These are phyloP conservation scores for Clavispora santaluciae DNA, from an alignment of 805 yeast genomes.

Conservation along the genomic window DNA sequence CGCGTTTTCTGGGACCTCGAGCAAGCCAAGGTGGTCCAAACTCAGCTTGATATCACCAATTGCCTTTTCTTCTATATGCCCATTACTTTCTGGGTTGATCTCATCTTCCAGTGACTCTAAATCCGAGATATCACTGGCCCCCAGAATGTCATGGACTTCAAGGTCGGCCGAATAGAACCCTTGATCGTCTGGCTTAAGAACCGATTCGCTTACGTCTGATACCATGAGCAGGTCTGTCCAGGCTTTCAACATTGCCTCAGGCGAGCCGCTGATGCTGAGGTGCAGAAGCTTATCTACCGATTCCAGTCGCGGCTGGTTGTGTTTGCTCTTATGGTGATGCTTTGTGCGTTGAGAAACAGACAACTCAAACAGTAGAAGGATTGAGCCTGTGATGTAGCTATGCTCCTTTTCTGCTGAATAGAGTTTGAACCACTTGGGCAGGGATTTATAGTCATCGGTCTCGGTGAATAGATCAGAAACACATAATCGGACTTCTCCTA, in stretches of 20 bases:
- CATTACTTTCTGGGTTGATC: too few relatives aligned
- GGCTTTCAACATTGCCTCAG: constrained; percentile 9
- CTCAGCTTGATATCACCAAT: neutral
- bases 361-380: constrained; percentile 40
- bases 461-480: constrained; percentile 24
- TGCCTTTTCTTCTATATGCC: neutral
- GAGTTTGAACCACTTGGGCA: constrained; percentile 42
- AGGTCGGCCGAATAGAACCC: constrained; percentile 33
- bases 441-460: constrained; percentile 16
- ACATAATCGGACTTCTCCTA: constrained; percentile 36
- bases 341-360: constrained; percentile 20
- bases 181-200: constrained; percentile 29
- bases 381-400: constrained; percentile 45
- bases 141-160: constrained; percentile 9
- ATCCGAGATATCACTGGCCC: constrained; percentile 26
- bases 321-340: neutral
- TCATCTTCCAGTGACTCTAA: constrained; percentile 21
- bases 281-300: neutral
- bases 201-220: constrained; percentile 15
- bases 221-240: constrained; percentile 28
- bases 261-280: neutral
- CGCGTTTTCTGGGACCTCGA: neutral
- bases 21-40: neutral
- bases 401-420: constrained; percentile 36
- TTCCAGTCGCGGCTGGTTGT: neutral